phyloP scores from a whole-genome alignment of 163 green algal species.

The Trebouxia gelatinosa region DNA sequence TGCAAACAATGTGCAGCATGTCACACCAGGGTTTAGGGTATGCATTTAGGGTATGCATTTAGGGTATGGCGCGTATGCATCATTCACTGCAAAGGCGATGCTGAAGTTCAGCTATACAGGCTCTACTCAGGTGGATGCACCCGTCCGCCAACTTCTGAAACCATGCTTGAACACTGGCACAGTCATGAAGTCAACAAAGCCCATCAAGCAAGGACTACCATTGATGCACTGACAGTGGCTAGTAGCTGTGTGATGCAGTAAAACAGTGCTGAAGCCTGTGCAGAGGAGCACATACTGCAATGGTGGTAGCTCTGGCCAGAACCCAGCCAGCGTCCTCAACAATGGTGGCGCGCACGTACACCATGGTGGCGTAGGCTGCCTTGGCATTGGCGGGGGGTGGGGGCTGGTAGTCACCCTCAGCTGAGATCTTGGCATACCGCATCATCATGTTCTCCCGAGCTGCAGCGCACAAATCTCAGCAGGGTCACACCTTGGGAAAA shows the following conservation, averaged over 20 bases:
- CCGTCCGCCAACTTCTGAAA: background rate
- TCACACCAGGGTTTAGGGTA: too few species aligned
- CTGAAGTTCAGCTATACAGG: too few species aligned
- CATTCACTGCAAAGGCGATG: too few species aligned
- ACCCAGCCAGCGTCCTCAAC: slow-evolving; percentile 62
- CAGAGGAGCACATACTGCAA: slow-evolving; percentile 46
- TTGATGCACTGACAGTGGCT: too few species aligned
- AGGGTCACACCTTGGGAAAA: too few species aligned
- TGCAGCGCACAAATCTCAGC: slow-evolving; percentile 30
- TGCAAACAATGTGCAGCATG: too few species aligned
- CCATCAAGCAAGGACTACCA: too few species aligned
- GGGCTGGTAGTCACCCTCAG: slow-evolving; percentile 78
- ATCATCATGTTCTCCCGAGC: slow-evolving; percentile 81
- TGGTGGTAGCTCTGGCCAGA: slow-evolving; percentile 69
- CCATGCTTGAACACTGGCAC: background rate
- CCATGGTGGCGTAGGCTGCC: slow-evolving; percentile 86
- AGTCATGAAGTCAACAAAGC: background rate
- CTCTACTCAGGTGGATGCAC: too few species aligned
- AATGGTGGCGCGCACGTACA: slow-evolving; percentile 66
- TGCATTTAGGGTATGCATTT: too few species aligned
- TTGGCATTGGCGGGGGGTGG: slow-evolving; percentile 86
- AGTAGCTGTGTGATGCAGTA: background rate
- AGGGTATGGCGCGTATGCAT: too few species aligned
- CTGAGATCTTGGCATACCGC: slow-evolving; percentile 72
- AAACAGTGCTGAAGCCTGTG: background rate